Conservation (phyloP, 1,284 basidiomycete species). For the Malassezia caprae region DNA sequence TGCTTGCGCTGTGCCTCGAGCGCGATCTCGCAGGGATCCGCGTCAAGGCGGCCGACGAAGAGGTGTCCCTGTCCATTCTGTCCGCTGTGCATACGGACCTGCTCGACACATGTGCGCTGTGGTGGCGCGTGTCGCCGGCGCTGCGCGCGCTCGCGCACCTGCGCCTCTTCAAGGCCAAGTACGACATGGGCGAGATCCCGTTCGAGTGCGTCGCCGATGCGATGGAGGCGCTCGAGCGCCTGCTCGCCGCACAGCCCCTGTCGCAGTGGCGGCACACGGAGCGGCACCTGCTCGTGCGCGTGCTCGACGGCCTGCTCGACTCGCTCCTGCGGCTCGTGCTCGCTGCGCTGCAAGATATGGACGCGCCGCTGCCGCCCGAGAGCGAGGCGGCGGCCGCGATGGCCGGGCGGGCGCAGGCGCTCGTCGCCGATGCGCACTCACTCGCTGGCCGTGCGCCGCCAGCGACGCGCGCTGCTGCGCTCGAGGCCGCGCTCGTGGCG, state of each 20-base stretch:
- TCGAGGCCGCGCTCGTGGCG: slow-evolving; percentile 54
- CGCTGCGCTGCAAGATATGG: slow-evolving; percentile 62
- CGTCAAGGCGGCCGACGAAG: slow-evolving; percentile 82
- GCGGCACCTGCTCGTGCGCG: slow-evolving; percentile 53
- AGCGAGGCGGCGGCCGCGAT: slow-evolving; percentile 28
- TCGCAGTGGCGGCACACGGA: slow-evolving; percentile 68
- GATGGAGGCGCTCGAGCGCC: slow-evolving; percentile 61
- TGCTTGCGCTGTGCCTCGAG: slow-evolving; percentile 73
- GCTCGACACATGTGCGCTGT: slow-evolving; percentile 72
- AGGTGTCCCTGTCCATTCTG: slow-evolving; percentile 89
- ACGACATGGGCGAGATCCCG: slow-evolving; percentile 79
- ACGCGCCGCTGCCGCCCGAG: slow-evolving; percentile 32
- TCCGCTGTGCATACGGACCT: slow-evolving; percentile 69
- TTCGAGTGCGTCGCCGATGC: slow-evolving; percentile 82
- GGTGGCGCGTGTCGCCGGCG: slow-evolving; percentile 76
- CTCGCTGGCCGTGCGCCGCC: slow-evolving; percentile 24
- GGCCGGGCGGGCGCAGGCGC: slow-evolving; percentile 43
- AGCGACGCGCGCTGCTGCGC: slow-evolving; percentile 52
- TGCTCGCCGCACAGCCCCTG: slow-evolving; percentile 57
- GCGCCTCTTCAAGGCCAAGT: slow-evolving; percentile 75
- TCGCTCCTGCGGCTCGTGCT: slow-evolving; percentile 76
- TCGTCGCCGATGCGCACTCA: slow-evolving; percentile 23
- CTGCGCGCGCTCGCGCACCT: slow-evolving; percentile 73
- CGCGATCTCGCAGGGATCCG: slow-evolving; percentile 81
- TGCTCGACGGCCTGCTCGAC: slow-evolving; percentile 59